phyloP scores from a whole-genome alignment of 225 moss, liverwort and hornwort species.

The Thuidium tamariscinum region DNA sequence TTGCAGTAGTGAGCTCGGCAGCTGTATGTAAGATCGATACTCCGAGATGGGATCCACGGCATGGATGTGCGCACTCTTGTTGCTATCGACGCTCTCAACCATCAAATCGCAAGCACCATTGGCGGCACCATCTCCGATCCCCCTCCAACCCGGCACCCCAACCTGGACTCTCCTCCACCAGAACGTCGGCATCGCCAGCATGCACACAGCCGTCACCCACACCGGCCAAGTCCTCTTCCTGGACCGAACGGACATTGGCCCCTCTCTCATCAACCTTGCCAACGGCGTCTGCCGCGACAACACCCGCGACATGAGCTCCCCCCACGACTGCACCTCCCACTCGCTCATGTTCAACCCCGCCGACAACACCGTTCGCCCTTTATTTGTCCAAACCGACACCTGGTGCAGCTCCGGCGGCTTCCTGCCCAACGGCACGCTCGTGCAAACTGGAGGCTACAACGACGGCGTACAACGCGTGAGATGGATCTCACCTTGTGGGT shows the following conservation, averaged over 20 bases:
- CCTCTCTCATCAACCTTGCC: slow-evolving; percentile 47
- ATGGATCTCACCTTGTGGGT: slow-evolving; percentile 49
- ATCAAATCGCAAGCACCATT: not conserved
- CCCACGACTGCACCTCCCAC: slow-evolving; percentile 66
- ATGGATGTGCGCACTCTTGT: not conserved
- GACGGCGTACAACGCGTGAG: slow-evolving; percentile 52
- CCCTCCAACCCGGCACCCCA: not conserved
- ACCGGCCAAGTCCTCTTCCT: slow-evolving; percentile 65
- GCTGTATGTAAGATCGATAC: not conserved
- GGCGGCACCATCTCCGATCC: not conserved
- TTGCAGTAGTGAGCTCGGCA: not conserved
- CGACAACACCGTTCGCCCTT: slow-evolving; percentile 35
- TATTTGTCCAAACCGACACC: slow-evolving; percentile 50
- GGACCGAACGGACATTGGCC: slow-evolving; percentile 63
- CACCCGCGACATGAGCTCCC: not conserved
- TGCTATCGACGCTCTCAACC: not conserved
- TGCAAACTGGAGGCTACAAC: slow-evolving; percentile 73
- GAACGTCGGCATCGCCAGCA: slow-evolving; percentile 73
- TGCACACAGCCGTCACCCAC: slow-evolving; percentile 69
- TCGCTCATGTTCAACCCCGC: slow-evolving; percentile 60
- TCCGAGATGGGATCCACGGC: not conserved
- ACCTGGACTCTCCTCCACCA: slow-evolving; percentile 50
- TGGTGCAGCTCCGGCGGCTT: slow-evolving; percentile 87
- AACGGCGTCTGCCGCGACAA: slow-evolving; percentile 30
- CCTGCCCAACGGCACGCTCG: slow-evolving; percentile 54